Conservation (phyloP, 768 basidiomycete species). For the Tephrocybe sp. region DNA sequence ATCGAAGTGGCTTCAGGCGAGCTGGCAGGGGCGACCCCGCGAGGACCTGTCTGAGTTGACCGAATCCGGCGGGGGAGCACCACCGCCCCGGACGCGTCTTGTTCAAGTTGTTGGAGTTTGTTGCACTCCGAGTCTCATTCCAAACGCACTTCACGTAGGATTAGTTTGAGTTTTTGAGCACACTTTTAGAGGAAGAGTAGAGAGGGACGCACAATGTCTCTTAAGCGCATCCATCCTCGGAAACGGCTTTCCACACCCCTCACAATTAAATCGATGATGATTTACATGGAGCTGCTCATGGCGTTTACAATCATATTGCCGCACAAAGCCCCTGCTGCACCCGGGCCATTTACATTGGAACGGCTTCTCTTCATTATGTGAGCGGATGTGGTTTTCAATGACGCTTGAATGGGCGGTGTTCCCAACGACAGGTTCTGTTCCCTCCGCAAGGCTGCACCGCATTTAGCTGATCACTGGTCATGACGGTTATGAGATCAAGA, state of each 20-base stretch:
- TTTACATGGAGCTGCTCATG: slow-evolving; percentile 95
- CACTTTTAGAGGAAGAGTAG: background rate
- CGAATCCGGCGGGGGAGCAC: slow-evolving; percentile 3
- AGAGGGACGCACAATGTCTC: slow-evolving; percentile 78
- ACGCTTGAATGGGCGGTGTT: too few species aligned
- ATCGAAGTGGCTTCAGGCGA: too few species aligned
- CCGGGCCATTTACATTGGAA: slow-evolving; percentile 96
- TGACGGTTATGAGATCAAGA: too few species aligned
- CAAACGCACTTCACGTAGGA: slow-evolving; percentile 57
- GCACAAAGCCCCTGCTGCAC: slow-evolving; percentile 90
- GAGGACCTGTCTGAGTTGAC: background rate
- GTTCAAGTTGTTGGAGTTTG: slow-evolving; percentile 41
- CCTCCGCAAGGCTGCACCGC: too few species aligned
- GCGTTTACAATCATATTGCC: slow-evolving; percentile 95
- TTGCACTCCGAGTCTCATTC: slow-evolving; percentile 82
- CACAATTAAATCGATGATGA: slow-evolving; percentile 88
- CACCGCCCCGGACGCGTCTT: slow-evolving; percentile 22
- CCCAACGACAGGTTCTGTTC: too few species aligned
- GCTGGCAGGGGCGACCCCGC: background rate
- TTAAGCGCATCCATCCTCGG: slow-evolving; percentile 95
- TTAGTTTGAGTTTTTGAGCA: background rate
- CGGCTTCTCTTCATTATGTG: slow-evolving; percentile 93
- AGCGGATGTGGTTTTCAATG: slow-evolving; percentile 95
- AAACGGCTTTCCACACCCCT: slow-evolving; percentile 92
- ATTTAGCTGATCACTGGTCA: too few species aligned